Base-by-base conservation (phyloP, 2,329 filamentous ascomycete species). In the Talaromyces albobiverticillius region DNA sequence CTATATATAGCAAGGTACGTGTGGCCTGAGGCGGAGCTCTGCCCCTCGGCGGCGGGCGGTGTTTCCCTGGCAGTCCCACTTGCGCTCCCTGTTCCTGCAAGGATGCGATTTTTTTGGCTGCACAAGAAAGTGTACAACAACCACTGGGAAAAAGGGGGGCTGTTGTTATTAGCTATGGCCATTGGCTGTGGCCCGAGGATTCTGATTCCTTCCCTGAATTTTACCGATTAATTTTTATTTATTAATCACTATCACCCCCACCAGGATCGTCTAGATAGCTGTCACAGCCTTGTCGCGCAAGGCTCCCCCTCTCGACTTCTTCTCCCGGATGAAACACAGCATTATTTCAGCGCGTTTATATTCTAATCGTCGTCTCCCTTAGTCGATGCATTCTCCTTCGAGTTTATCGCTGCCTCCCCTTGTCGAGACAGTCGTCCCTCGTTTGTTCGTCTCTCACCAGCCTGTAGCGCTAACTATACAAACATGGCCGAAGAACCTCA, bases 401-500 rank as follows among this genome's bases (percentile, higher is more conserved):
- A 40, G 36, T 22, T 6, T 16, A 6, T 40, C 18, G 1, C 18
- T 40, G 7, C n/a, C 6, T 40, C 36, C 11, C 9, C 16, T 40
- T 2, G 18, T 40, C 18, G 36, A 40, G n/a, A 36, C 3, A 36
- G 32, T n/a, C 31, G n/a, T n/a, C n/a, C n/a, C n/a, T n/a, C n/a
- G n/a, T n/a, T 9, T 38, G 34, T 38, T 16, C 32, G 4, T 8
- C 16, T 38, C 16, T n/a, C n/a, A 18, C n/a, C 34, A 40, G 36
- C 3, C 36, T 4, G 16, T 16, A 16, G 36, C 9, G 36, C 36
- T 40, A n/a, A 29, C 11, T 20, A n/a, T 26, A n/a, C 45, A 36
- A 56, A 42, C 22, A 75, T 75, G 72, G 67, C 70, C 14, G 71
- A 76, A 60, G 73, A 75, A 62, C 62, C 70, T 9, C 71, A 72